Evolutionary conservation across 805 yeast genomes (phyloP).

Genomic region (Danielia reshetovae): DNA sequence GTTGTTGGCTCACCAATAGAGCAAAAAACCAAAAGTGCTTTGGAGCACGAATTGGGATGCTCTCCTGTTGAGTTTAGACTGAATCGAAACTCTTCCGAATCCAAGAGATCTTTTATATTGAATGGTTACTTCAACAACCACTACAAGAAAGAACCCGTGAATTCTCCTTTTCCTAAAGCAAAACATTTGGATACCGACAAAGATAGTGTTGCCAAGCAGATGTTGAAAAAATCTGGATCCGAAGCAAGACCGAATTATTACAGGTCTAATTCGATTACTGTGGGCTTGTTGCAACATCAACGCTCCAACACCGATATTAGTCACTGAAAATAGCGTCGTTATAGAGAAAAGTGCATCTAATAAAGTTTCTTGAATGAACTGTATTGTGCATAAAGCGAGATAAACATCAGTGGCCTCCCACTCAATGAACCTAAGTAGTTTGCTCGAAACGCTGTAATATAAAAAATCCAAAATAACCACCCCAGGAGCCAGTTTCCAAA

Average conservation of each 20-base stretch:
- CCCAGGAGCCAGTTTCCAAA: conserved; percentile 4
- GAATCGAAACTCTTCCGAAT: conserved; percentile 2
- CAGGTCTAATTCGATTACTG: conserved; percentile 38
- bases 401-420: conserved; percentile 2
- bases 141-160: conserved; percentile 43
- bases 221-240: background rate
- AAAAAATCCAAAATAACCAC: conserved; percentile 6
- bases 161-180: conserved; percentile 39
- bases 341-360: background rate
- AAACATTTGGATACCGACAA: conserved; percentile 35
- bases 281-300: conserved; percentile 35
- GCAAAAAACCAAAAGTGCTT: background rate
- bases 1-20: conserved; percentile 4
- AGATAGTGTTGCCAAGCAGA: conserved; percentile 19
- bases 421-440: background rate
- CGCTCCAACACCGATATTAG: conserved; percentile 1
- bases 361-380: background rate
- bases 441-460: background rate
- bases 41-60: no score
- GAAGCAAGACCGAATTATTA: conserved; percentile 23
- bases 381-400: background rate
- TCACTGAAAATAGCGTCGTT: background rate
- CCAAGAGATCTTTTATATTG: conserved; percentile 1
- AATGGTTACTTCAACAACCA: conserved; percentile 38
- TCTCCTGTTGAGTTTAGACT: background rate